Evolutionary conservation across 805 yeast genomes (phyloP), one percentile per base, ranked within the genome.

Genomic region (Myxozyma udenii): DNA sequence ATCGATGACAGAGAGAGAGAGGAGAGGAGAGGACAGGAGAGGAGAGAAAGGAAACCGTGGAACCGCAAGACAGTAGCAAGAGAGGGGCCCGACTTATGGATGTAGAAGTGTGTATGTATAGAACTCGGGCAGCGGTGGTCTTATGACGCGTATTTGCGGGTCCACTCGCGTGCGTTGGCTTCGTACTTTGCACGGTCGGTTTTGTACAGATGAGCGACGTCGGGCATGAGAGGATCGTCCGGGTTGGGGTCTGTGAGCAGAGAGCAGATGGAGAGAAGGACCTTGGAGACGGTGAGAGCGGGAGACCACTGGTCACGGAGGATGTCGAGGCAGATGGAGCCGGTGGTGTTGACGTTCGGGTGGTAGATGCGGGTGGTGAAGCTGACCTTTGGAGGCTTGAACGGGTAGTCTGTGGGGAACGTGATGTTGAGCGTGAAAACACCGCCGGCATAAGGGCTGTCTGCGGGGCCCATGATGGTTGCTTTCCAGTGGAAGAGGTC

Each of bases 401-500:
- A 93, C 50, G 98, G 98, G 72, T 93, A 93, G 73, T 93, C 98
- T 53, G 98, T 90, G 69, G 98, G 98, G 85, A 93, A 93, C 71
- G 88, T 95, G 70, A 93, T 89, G 48, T 95, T 83, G 58, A 93
- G 79, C 78, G 91, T 93, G 73, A 93, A 93, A 41, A 91, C 96
- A 66, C 98, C 98, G 61, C 91, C 91, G 36, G 85, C 78, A 64
- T 81, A 81, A 55, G 87, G 77, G 43, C 96, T 87, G 74, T 93
- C 98, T 62, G 95, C 60, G 46, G 98, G 98, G 44, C 98, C 98
- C 93, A 91, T 88, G 70, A 93, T 93, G 40, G 98, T 90, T 37
- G 98, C 98, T 74, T 93, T 98, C 98, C 98, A 93, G 77, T 91
- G 98, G 75, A 85, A 93, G 56, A 91, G 76, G 71, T 91, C 98